A percentile compares a stretch with the other conserved stretches of the same genome.
These are phyloP conservation scores for Candida mattraensis DNA, from an alignment of 805 yeast genomes.

Conservation along the genomic window DNA sequence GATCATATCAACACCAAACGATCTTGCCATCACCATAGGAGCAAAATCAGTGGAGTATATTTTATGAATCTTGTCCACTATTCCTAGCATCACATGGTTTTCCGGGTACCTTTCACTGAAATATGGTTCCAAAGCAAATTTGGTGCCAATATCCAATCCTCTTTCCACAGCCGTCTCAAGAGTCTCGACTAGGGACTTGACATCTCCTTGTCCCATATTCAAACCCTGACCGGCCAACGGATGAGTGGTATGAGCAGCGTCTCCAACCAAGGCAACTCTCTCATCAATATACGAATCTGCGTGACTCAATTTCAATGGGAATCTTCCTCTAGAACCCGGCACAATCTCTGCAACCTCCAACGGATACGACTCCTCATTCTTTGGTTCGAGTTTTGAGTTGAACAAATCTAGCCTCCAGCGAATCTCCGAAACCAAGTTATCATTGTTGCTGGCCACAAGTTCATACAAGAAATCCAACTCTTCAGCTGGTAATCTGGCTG, in stretches of 20 bases:
- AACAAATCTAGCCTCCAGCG: constrained; percentile 61
- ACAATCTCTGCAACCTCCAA: constrained; percentile 60
- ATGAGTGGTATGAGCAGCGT: constrained; percentile 97
- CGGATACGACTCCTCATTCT: constrained; percentile 64
- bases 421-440: constrained; percentile 62
- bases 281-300: constrained; percentile 86
- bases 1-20: constrained; percentile 71
- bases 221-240: constrained; percentile 98
- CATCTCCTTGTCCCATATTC: constrained; percentile 97
- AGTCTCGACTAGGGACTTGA: constrained; percentile 64
- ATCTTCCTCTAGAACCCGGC: constrained; percentile 72
- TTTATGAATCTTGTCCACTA: constrained; percentile 90
- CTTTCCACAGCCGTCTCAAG: constrained; percentile 68
- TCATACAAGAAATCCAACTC: constrained; percentile 73
- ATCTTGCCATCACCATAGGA: constrained; percentile 74
- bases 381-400: constrained; percentile 33
- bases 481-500: constrained; percentile 70
- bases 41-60: constrained; percentile 69
- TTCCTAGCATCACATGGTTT: constrained; percentile 80
- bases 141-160: constrained; percentile 86
- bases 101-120: constrained; percentile 78
- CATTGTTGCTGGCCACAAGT: constrained; percentile 37
- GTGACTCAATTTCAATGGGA: constrained; percentile 86
- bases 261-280: constrained; percentile 91
- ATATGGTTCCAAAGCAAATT: constrained; percentile 80